Evolutionary conservation across 257 asterid species (phyloP).

Genomic region (Thymus mandschuricus): DNA sequence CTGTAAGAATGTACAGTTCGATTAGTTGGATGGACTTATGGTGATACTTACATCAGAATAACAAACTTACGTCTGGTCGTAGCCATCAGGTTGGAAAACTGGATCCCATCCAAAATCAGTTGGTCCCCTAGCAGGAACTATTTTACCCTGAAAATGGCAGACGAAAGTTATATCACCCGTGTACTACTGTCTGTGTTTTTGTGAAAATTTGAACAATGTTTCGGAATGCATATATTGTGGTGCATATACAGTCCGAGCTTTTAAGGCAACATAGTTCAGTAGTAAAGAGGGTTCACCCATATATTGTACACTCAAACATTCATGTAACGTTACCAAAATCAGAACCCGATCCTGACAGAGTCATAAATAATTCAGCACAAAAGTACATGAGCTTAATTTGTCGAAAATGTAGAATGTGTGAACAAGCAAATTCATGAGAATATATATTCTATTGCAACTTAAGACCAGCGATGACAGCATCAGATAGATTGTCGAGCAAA

Average conservation of each 20-base stretch:
- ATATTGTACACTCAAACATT: constrained; percentile 15
- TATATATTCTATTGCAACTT: constrained; percentile 1
- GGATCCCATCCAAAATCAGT: constrained; percentile 99
- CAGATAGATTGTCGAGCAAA: background rate
- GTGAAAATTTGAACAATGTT: constrained; percentile 24
- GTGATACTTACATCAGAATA: background rate
- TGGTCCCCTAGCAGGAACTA: constrained; percentile 89
- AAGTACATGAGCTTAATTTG: constrained; percentile 1
- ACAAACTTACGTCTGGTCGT: constrained; percentile 67
- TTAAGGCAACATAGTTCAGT: background rate
- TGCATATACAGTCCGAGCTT: background rate
- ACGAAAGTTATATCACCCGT: constrained; percentile 27
- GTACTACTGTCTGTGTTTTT: constrained; percentile 18
- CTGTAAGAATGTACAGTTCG: constrained; percentile 42
- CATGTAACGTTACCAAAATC: constrained; percentile 4
- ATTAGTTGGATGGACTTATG: constrained; percentile 20
- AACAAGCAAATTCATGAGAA: constrained; percentile 4
- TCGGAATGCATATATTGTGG: no score
- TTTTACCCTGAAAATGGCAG: constrained; percentile 72
- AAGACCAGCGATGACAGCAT: background rate
- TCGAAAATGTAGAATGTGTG: background rate
- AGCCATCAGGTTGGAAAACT: constrained; percentile 88
- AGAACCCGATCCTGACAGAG: background rate
- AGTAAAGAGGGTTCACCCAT: constrained; percentile 1
- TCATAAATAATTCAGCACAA: constrained; percentile 4